Percentiles rank a stretch among this genome's conserved stretches.
Conservation (phyloP, 495 filamentous ascomycete genomes). For the Articulospora tetracladia region DNA sequence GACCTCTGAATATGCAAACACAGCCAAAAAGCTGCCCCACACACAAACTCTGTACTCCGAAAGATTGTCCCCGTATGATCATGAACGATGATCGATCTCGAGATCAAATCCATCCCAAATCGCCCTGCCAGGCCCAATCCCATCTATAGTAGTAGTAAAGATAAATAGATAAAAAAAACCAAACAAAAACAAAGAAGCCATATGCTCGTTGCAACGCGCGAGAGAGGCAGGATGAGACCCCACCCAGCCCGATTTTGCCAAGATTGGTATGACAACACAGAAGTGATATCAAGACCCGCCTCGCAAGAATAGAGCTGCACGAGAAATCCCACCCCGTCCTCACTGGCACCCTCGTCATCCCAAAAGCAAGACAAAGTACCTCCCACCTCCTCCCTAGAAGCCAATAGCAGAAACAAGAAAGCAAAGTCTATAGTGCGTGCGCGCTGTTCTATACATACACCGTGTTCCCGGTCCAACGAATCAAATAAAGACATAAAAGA, state of each 20-base stretch:
- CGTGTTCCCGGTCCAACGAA: neutral
- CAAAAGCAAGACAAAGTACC: neutral
- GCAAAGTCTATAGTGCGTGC: constrained; percentile 22
- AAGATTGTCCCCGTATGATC: neutral
- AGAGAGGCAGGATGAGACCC: too few species aligned
- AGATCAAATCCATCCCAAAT: neutral
- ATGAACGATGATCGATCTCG: neutral
- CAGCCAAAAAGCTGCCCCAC: neutral
- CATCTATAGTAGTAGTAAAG: neutral
- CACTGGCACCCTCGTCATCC: too few species aligned
- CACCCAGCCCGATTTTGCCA: too few species aligned
- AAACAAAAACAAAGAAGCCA: neutral
- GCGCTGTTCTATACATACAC: constrained; percentile 23
- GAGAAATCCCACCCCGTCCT: too few species aligned
- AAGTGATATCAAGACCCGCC: too few species aligned
- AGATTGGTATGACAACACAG: too few species aligned
- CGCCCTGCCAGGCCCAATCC: neutral
- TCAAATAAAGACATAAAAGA: constrained; percentile 5
- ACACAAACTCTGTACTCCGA: neutral
- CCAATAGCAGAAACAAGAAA: constrained; percentile 1
- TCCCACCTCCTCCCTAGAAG: neutral
- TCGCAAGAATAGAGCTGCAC: too few species aligned
- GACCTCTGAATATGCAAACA: too few species aligned
- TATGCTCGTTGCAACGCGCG: too few species aligned
- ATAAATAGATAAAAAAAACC: too few species aligned